Conservation (phyloP, 2,329 filamentous ascomycete genomes). For the Pestalotiopsis fici region DNA sequence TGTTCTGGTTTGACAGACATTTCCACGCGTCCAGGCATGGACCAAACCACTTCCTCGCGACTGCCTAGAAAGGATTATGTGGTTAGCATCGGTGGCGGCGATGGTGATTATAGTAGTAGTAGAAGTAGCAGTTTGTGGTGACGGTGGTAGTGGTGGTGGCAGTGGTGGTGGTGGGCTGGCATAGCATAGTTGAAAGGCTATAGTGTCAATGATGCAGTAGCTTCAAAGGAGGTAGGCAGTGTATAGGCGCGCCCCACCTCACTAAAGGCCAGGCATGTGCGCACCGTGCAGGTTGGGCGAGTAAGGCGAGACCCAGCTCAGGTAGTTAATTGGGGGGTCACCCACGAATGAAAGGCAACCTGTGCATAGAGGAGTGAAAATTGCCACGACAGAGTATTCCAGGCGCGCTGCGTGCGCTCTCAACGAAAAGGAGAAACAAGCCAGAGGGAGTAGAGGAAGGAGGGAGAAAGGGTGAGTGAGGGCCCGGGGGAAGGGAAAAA, state of each 20-base stretch:
- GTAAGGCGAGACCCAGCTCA: not conserved
- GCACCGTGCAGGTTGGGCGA: not conserved
- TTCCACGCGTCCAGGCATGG: constrained; percentile 2
- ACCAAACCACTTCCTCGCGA: not conserved
- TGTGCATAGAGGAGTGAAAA: not conserved
- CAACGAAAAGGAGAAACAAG: not conserved
- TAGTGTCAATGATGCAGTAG: not conserved
- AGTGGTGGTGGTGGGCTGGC: not conserved
- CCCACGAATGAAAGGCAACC: not conserved
- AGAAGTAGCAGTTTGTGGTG: no score
- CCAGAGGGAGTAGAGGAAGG: not conserved
- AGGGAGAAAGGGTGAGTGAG: not conserved
- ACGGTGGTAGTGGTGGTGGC: no score
- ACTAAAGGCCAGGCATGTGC: not conserved
- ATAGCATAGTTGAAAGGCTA: not conserved
- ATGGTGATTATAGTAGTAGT: no score
- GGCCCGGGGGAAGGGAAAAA: not conserved
- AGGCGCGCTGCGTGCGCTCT: not conserved
- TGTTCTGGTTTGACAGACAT: constrained; percentile 11
- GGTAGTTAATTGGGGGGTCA: not conserved
- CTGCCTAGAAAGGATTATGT: not conserved
- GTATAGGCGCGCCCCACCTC: constrained; percentile 2
- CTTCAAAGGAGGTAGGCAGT: not conserved
- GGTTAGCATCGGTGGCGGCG: not conserved
- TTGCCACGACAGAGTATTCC: not conserved